Evolutionary conservation across 2,329 filamentous ascomycete species (phyloP).

Genomic region (Bimuria novae-zelandiae): DNA sequence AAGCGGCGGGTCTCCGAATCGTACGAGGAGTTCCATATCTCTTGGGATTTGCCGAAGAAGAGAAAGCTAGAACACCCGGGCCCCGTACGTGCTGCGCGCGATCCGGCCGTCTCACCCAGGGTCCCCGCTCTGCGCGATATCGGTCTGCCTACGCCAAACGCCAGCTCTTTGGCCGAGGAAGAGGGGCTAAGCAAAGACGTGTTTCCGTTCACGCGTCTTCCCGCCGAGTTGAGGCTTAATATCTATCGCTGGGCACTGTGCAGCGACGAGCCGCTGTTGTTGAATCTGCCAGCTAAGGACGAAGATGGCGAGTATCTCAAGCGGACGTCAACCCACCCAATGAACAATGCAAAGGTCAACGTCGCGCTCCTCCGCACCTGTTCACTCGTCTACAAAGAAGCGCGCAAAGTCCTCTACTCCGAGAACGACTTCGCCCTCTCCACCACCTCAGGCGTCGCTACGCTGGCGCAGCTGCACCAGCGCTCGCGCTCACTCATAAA

Average conservation of each 20-base stretch:
- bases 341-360: conserved; percentile 1
- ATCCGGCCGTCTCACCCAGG: background rate
- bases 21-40: no score
- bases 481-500: conserved; percentile 51
- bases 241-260: conserved; percentile 49
- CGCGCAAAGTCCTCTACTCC: conserved; percentile 37
- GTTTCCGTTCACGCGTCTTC: conserved; percentile 51
- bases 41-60: background rate
- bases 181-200: conserved; percentile 13
- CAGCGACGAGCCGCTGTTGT: conserved; percentile 33
- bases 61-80: background rate
- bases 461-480: conserved; percentile 49
- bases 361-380: conserved; percentile 46
- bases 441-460: conserved; percentile 44
- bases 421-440: conserved; percentile 44
- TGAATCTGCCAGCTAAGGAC: conserved; percentile 28
- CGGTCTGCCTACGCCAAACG: conserved; percentile 26
- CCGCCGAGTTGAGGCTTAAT: conserved; percentile 52
- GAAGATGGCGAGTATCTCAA: conserved; percentile 6
- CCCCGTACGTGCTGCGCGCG: background rate
- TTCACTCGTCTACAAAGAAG: conserved; percentile 45
- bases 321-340: background rate
- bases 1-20: no score
- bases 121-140: background rate
- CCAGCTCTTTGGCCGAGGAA: conserved; percentile 26